These are phyloP conservation scores for Jackrogersella minutella DNA, from an alignment of 495 filamentous ascomycete genomes.

Conservation along the genomic window DNA sequence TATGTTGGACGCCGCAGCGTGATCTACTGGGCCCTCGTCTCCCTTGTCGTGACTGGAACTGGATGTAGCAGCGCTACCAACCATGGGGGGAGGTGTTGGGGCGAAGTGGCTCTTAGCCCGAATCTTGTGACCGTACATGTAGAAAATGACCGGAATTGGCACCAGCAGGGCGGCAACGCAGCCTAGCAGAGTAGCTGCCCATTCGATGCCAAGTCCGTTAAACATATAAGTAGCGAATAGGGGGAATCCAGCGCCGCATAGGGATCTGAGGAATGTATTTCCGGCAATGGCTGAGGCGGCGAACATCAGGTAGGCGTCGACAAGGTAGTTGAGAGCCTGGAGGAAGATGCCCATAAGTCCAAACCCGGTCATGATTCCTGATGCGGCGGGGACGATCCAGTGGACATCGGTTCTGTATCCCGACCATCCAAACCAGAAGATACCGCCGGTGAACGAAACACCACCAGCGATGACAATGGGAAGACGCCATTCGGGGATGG, in stretches of 20 bases:
- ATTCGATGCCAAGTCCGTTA: slow-evolving; percentile 75
- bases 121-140: slow-evolving; percentile 68
- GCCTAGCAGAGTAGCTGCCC: slow-evolving; percentile 79
- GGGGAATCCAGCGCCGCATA: slow-evolving; percentile 80
- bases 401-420: slow-evolving; percentile 69
- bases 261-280: slow-evolving; percentile 85
- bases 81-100: slow-evolving; percentile 54
- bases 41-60: slow-evolving; percentile 36
- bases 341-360: slow-evolving; percentile 83
- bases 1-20: slow-evolving; percentile 39
- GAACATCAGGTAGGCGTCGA: slow-evolving; percentile 89
- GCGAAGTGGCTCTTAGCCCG: slow-evolving; percentile 73
- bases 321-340: slow-evolving; percentile 84
- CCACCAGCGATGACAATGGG: slow-evolving; percentile 81
- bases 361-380: slow-evolving; percentile 66
- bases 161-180: slow-evolving; percentile 72
- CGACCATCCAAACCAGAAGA: slow-evolving; percentile 92
- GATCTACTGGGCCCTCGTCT: slow-evolving; percentile 26
- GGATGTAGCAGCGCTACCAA: slow-evolving; percentile 17
- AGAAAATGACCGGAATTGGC: slow-evolving; percentile 78
- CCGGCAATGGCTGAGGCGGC: slow-evolving; percentile 88
- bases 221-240: slow-evolving; percentile 87
- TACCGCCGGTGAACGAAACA: slow-evolving; percentile 72
- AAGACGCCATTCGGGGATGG: slow-evolving; percentile 87
- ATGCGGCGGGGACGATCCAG: slow-evolving; percentile 84